Conservation (phyloP, 129 eudicot genomes). For the Pulicaria dysenterica region DNA sequence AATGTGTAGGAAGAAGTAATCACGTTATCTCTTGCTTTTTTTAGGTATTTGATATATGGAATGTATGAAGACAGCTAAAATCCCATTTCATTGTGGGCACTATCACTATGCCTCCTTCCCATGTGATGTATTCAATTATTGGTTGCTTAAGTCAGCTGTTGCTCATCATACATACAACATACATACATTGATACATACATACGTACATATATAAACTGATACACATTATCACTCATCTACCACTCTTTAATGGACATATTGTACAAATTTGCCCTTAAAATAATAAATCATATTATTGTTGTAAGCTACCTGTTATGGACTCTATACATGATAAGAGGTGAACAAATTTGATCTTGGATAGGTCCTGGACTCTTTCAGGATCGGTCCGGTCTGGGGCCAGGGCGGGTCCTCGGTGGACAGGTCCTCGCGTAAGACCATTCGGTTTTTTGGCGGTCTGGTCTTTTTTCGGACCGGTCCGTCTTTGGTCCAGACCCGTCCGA, state of each 20-base stretch:
- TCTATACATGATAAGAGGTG: background rate
- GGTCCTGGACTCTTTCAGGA: too few species aligned
- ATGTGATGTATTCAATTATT: conserved; percentile 26
- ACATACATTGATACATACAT: background rate
- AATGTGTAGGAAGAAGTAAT: background rate
- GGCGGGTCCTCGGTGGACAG: too few species aligned
- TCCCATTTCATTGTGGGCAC: conserved; percentile 40
- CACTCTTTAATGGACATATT: background rate
- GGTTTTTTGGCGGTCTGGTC: too few species aligned
- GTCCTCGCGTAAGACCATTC: too few species aligned
- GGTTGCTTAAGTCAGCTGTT: conserved; percentile 7
- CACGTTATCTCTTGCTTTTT: conserved; percentile 4
- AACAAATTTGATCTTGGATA: too few species aligned
- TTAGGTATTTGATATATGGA: conserved; percentile 18
- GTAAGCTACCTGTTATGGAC: background rate
- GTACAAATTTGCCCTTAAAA: background rate
- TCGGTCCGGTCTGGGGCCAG: too few species aligned
- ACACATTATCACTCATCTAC: background rate
- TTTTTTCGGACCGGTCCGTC: too few species aligned
- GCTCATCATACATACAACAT: conserved; percentile 20
- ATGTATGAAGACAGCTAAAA: conserved; percentile 33
- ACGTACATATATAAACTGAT: background rate
- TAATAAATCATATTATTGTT: background rate
- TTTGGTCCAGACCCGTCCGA: too few species aligned
- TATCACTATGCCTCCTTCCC: conserved; percentile 13